These are phyloP conservation scores for Plasmodium gaboni DNA, from an alignment of 169 alveolate genomes.

Conservation along the genomic window DNA sequence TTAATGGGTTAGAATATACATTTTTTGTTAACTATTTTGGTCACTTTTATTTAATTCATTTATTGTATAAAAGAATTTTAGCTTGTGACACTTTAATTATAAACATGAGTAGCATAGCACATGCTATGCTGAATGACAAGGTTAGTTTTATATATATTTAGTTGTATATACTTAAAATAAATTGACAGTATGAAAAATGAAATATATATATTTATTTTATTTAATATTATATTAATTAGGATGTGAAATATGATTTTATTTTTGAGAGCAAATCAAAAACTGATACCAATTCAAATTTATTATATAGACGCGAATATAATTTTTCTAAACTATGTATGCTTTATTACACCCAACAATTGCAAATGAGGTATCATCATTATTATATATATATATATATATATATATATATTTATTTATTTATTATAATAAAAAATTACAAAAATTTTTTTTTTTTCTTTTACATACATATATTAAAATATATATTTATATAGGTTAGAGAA, in stretches of 20 bases:
- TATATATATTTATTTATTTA: too few species aligned
- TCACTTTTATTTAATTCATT: slow-evolving; percentile 52
- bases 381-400: neutral
- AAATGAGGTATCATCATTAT: slow-evolving; percentile 29
- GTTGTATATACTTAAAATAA: neutral
- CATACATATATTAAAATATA: neutral
- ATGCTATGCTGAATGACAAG: slow-evolving; percentile 23
- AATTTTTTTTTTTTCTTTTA: neutral
- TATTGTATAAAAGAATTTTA: slow-evolving; percentile 33
- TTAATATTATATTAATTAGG: slow-evolving; percentile 18
- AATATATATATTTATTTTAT: too few species aligned
- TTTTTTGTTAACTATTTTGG: slow-evolving; percentile 70
- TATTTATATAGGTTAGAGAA: slow-evolving; percentile 35
- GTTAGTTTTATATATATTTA: slow-evolving; percentile 17
- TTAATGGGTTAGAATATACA: slow-evolving; percentile 30
- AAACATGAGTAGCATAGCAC: slow-evolving; percentile 65
- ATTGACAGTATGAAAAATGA: too few species aligned
- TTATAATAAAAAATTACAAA: neutral
- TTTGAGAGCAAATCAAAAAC: slow-evolving; percentile 6
- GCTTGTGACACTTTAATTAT: slow-evolving; percentile 42
- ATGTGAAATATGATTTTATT: slow-evolving; percentile 30
- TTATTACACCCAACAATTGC: slow-evolving; percentile 57
- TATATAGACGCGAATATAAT: slow-evolving; percentile 53
- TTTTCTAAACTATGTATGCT: slow-evolving; percentile 74
- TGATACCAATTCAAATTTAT: slow-evolving; percentile 18